Evolutionary conservation across 2,329 filamentous ascomycete genomes (phyloP), one percentile per base, ranked within the genome.

Genomic region (Stagonosporopsis chrysanthemi): DNA sequence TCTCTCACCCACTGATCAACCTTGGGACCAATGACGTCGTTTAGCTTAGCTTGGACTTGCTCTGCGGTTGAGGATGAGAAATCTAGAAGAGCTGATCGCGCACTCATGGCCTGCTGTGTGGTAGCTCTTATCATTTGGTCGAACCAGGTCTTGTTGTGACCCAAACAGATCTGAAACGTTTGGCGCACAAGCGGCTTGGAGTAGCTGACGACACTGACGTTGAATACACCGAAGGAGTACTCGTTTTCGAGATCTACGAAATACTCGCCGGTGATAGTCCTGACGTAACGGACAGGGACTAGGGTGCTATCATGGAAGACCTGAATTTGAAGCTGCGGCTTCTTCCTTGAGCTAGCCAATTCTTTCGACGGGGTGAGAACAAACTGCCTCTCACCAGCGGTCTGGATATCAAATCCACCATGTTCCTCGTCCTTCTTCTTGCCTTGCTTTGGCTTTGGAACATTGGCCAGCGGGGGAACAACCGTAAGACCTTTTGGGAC

Each of bases 341-440:
- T 83, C 62, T 78, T 81, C 38, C 65, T 69, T 45, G 75, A 69
- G 35, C 71, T 71, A 4, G 71, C 62, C 53, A 82, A 74, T 23
- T 75, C 75, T 29, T 75, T 74, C 7, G 82, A 81, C 8, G 82
- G 80, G 40, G 80, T 80, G 46, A 86, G 76, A 40, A 83, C 70
- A 52, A 86, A 80, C 63, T 85, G 82, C 44, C 79, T 79, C 58
- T 84, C 80, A 5, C 81, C 82, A 59, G 84, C 77, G n/a, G 81
- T 77, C 57, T 83, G 78, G n/a, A 85, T 75, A 56, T 83, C 80
- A 65, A 84, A 85, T 11, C 72, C 69, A 36, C 78, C 75, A 3
- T 73, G 71, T 15, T 75, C 70, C 19, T 69, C 73, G 12, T 44
- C 36, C 36, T 67, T 63, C 23, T 61, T 56, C 54, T 62, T 60